Evolutionary conservation across 352 stramenopile genomes (phyloP), one percentile per base, ranked within the genome.

Genomic region (Globisporangium parvum): DNA sequence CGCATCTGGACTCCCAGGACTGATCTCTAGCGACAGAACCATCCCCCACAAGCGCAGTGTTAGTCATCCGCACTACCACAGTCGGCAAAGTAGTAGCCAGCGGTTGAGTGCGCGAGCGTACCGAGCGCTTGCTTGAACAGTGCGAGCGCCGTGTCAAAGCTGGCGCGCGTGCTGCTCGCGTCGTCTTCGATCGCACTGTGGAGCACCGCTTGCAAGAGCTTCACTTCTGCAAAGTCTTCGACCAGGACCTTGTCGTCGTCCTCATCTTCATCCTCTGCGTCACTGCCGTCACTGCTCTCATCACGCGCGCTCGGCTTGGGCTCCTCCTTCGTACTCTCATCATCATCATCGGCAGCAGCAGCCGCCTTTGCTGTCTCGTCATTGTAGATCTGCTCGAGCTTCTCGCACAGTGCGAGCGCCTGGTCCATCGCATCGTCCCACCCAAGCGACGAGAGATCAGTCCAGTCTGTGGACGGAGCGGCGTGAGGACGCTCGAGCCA

Each of bases 141-240:
- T 52, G 66, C 63, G 23, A 87, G 53, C 5, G 73, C 88, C 39
- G 69, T 69, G 14, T 75, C 58, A 35, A 87, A 79, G 33, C 69
- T 66, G 18, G 63, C 52, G 2, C 56, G 53, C 26, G 44, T 48
- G 8, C 53, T 69, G 10, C 56, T 70, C 5, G 48, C 46, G 20
- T 67, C 63, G 8, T 67, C 52, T 39, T 85, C 70, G 8, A 88
- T 53, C 28, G 72, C 55, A n/a, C 70, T 63, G 33, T 73, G 55
- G 17, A 93, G 59, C 26, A 90, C 75, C 10, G 83, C 83, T 39
- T 89, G 69, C 33, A 93, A 59, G 44, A 91, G 50, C 48, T 82
- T 79, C 24, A 85, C 67, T 54, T 79, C 70, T 0, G 73, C 73
- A 59, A 67, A 83, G 49, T 83, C 73, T 53, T 71, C 68, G 3